Conservation (phyloP, 2,329 filamentous ascomycete genomes). For the Blumeria graminis region DNA sequence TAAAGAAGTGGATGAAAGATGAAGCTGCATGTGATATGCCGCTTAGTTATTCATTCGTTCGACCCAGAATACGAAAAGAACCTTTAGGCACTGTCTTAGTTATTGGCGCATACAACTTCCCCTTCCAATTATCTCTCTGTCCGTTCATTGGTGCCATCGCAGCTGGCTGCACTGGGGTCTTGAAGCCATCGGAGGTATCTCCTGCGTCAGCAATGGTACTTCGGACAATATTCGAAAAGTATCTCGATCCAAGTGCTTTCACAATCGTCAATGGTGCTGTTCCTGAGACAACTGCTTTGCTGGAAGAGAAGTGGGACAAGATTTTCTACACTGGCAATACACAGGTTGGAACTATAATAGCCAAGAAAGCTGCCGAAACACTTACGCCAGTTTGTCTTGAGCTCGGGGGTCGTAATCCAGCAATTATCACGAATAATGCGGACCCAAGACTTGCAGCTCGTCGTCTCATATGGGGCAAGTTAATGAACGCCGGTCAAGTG, state of each 20-base stretch:
- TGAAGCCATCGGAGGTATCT: conserved; percentile 78
- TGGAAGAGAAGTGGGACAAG: conserved; percentile 89
- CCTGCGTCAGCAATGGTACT: conserved; percentile 55
- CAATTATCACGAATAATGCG: conserved; percentile 67
- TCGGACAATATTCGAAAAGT: conserved; percentile 50
- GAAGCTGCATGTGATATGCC: conserved; percentile 49
- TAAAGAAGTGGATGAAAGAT: conserved; percentile 65
- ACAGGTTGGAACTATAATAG: conserved; percentile 61
- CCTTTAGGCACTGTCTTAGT: conserved; percentile 64
- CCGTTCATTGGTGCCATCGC: conserved; percentile 77
- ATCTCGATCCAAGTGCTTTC: conserved; percentile 57
- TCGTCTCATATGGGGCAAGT: conserved; percentile 74
- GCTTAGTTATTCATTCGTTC: conserved; percentile 41
- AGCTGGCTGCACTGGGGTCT: conserved; percentile 66
- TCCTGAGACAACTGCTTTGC: conserved; percentile 54
- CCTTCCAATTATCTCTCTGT: conserved; percentile 53
- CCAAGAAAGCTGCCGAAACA: conserved; percentile 70
- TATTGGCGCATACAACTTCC: conserved; percentile 89
- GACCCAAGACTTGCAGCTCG: conserved; percentile 60
- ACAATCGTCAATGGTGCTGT: conserved; percentile 58
- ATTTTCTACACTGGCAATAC: conserved; percentile 84
- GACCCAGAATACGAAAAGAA: conserved; percentile 60
- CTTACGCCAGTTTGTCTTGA: conserved; percentile 76
- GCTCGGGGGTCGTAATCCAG: conserved; percentile 77
- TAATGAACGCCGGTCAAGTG: conserved; percentile 66